Conservation (phyloP, 306 rosid species). For the Elaeagnus macrophylla region DNA sequence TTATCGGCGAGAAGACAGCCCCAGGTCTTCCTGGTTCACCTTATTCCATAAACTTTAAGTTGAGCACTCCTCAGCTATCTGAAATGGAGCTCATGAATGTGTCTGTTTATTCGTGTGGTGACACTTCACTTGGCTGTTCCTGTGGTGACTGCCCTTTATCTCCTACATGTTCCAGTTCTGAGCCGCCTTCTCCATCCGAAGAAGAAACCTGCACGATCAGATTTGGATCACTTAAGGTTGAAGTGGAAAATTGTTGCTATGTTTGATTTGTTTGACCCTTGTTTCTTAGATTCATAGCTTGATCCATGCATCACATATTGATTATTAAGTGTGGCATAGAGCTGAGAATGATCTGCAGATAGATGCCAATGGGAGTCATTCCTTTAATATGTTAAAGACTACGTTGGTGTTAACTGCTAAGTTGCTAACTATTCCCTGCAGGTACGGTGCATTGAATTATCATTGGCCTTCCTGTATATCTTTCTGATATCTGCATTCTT, state of each 20-base stretch:
- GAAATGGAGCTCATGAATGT: conserved; percentile 72
- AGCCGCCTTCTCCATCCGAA: conserved; percentile 62
- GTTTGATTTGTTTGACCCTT: conserved; percentile 12
- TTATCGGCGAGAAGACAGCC: conserved; percentile 67
- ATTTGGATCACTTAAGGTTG: conserved; percentile 72
- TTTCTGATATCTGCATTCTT: conserved; percentile 50
- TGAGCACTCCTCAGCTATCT: conserved; percentile 38
- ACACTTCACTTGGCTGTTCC: conserved; percentile 92
- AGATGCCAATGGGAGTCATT: neutral
- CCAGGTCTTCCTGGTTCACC: conserved; percentile 93
- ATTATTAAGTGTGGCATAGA: conserved; percentile 10
- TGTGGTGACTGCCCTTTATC: conserved; percentile 94
- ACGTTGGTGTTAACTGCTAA: conserved; percentile 12
- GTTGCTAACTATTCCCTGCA: conserved; percentile 28
- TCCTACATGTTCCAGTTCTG: conserved; percentile 52
- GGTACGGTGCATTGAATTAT: conserved; percentile 75
- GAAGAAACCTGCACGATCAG: conserved; percentile 54
- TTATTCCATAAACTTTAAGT: conserved; percentile 60
- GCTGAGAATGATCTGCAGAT: conserved; percentile 1
- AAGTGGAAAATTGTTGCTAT: conserved; percentile 10
- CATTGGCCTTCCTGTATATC: conserved; percentile 51
- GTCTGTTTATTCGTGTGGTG: conserved; percentile 68
- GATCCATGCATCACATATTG: neutral
- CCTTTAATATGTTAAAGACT: conserved; percentile 13
- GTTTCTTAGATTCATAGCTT: conserved; percentile 2